Percentiles rank a stretch among this genome's conserved stretches.
phyloP scores from a whole-genome alignment of 257 asterid species.

The Fraxinus excelsior region DNA sequence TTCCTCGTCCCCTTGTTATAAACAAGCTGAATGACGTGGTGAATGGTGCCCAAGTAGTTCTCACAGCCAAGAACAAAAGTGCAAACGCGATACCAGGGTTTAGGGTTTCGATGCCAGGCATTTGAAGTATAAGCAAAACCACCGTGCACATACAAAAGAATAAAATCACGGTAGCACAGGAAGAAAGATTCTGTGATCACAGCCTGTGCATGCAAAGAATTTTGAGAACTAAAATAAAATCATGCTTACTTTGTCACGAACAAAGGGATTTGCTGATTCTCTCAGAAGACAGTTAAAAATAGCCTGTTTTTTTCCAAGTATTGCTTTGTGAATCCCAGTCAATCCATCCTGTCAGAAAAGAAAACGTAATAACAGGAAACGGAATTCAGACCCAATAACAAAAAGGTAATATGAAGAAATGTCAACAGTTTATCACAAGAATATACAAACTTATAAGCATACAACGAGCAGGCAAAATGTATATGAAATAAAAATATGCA shows the following conservation, averaged over 20 bases:
- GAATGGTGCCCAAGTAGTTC: neutral
- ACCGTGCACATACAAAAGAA: neutral
- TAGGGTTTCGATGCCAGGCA: neutral
- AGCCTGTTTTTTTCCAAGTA: constrained; percentile 52
- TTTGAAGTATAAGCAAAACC: neutral
- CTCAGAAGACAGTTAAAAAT: constrained; percentile 50
- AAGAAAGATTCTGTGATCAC: constrained; percentile 13
- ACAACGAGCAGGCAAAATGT: constrained; percentile 10
- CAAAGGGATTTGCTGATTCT: constrained; percentile 48
- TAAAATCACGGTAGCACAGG: constrained; percentile 1
- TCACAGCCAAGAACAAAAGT: neutral
- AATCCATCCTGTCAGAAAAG: constrained; percentile 62
- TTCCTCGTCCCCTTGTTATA: neutral
- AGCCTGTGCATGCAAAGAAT: constrained; percentile 6
- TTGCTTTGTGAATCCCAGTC: constrained; percentile 84
- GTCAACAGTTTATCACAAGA: constrained; percentile 15
- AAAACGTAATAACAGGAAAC: constrained; percentile 5
- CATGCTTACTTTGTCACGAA: constrained; percentile 70
- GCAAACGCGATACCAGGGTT: neutral
- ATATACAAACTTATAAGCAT: neutral
- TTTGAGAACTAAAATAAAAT: constrained; percentile 14
- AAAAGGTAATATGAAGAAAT: neutral
- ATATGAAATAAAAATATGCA: constrained; percentile 3
- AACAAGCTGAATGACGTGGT: neutral
- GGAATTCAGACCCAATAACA: constrained; percentile 21